Conservation (phyloP, 2,329 filamentous ascomycete species). For the Plenodomus biglobosus region DNA sequence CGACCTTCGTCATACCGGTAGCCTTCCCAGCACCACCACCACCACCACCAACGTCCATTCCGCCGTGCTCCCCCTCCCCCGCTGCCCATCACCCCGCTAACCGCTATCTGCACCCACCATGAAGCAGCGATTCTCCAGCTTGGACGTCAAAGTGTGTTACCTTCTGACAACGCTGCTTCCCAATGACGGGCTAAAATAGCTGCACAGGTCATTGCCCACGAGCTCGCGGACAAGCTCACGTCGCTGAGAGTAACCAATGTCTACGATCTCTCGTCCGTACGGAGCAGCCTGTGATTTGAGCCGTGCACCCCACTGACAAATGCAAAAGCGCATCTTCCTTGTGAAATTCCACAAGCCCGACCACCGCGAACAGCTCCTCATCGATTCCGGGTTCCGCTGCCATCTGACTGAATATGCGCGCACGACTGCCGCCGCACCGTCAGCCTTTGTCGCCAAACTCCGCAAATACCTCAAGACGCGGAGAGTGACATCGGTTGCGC, state of each 20-base stretch:
- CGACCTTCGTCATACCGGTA: constrained; percentile 32
- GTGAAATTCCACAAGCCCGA: constrained; percentile 93
- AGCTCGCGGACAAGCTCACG: constrained; percentile 76
- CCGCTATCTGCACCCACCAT: too few relatives aligned
- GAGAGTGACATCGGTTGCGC: constrained; percentile 74
- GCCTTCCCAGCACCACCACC: constrained; percentile 32
- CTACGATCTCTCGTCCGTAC: constrained; percentile 85
- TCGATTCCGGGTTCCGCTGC: constrained; percentile 94
- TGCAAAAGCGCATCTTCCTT: constrained; percentile 78
- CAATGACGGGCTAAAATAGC: neutral
- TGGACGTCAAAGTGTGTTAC: constrained; percentile 68
- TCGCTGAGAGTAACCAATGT: constrained; percentile 85
- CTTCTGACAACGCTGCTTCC: too few relatives aligned
- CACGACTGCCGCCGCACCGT: constrained; percentile 80
- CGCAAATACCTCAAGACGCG: constrained; percentile 88
- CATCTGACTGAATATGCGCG: constrained; percentile 90
- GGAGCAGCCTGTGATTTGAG: too few relatives aligned
- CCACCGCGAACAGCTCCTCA: constrained; percentile 82
- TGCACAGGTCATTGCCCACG: constrained; percentile 82
- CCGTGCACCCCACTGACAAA: constrained; percentile 14
- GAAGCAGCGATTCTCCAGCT: constrained; percentile 79
- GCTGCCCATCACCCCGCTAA: too few relatives aligned
- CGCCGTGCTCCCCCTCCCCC: too few relatives aligned
- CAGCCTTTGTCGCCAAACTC: constrained; percentile 78
- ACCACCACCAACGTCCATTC: constrained; percentile 40